Percentiles rank a stretch among this genome's conserved stretches.
Evolutionary conservation across 2,329 filamentous ascomycete species (phyloP).

Genomic region (Cytospora chrysosperma): DNA sequence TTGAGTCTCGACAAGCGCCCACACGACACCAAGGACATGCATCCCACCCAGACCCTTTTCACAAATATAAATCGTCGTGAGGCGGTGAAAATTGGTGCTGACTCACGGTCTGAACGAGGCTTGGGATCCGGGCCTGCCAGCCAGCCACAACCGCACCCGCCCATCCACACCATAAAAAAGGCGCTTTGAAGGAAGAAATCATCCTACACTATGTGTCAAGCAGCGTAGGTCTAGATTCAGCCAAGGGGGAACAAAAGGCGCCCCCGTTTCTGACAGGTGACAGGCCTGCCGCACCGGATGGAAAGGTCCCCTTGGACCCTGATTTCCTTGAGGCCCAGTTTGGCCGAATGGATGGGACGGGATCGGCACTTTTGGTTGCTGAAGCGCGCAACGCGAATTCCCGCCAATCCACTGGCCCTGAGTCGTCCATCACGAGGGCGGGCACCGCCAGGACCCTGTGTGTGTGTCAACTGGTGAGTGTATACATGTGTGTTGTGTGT

Average conservation of each 20-base stretch:
- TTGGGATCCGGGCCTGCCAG: not conserved
- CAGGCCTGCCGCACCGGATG: not conserved
- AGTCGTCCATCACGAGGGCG: constrained; percentile 5
- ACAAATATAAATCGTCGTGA: not conserved
- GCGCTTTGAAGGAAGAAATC: not conserved
- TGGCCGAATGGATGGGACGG: not conserved
- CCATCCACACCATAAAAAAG: not conserved
- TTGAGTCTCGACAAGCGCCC: not conserved
- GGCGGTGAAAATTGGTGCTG: not conserved
- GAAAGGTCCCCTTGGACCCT: not conserved
- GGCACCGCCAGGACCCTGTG: constrained; percentile 8
- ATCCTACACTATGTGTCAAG: not conserved
- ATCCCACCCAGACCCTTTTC: not conserved
- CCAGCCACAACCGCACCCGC: not conserved
- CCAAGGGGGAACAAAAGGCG: not conserved
- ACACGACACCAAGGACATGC: not conserved
- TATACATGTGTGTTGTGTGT: not conserved
- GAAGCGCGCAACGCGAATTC: constrained; percentile 7
- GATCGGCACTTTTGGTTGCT: constrained; percentile 10
- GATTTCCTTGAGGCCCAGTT: not conserved
- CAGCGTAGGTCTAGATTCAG: not conserved
- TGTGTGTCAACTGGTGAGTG: too few relatives aligned
- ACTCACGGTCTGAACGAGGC: not conserved
- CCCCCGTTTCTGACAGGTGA: not conserved
- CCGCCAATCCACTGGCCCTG: constrained; percentile 8